Conservation (phyloP, 2,329 filamentous ascomycete genomes). For the Harringtonia aguacate region DNA sequence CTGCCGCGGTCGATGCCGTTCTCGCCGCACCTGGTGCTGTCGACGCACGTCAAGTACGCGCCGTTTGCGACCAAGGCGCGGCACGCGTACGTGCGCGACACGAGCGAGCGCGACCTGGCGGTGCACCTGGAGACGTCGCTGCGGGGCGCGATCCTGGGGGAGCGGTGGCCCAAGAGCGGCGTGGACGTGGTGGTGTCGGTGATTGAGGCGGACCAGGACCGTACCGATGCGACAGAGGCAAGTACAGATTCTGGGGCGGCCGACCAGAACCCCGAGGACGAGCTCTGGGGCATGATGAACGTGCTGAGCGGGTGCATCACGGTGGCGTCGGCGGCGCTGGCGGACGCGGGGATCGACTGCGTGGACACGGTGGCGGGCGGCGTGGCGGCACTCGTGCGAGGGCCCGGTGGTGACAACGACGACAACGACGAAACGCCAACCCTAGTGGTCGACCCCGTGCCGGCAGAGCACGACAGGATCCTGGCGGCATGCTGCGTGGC, state of each 20-base stretch:
- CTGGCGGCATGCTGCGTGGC: conserved; percentile 80
- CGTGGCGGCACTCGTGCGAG: conserved; percentile 66
- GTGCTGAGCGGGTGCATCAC: conserved; percentile 87
- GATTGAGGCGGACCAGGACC: conserved; percentile 84
- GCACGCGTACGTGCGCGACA: conserved; percentile 76
- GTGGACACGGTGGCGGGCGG: conserved; percentile 84
- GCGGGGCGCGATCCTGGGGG: conserved; percentile 79
- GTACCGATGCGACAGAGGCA: no score
- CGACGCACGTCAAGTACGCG: conserved; percentile 91
- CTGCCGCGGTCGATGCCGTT: conserved; percentile 84
- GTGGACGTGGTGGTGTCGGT: conserved; percentile 93
- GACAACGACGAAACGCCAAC: conserved; percentile 15
- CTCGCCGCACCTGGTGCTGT: conserved; percentile 82
- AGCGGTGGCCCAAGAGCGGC: conserved; percentile 96
- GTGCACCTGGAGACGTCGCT: conserved; percentile 87
- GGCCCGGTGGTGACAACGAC: conserved; percentile 17
- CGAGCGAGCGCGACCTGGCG: conserved; percentile 77
- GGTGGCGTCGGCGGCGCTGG: conserved; percentile 82
- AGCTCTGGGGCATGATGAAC: conserved; percentile 82
- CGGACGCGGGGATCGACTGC: conserved; percentile 92
- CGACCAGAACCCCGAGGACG: conserved; percentile 35
- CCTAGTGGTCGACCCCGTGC: conserved; percentile 70
- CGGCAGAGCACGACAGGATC: conserved; percentile 68
- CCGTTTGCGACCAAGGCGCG: conserved; percentile 81
- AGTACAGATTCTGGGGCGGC: conserved; percentile 31